A percentile compares a stretch with the other conserved stretches of the same genome.
Conservation (phyloP, 2,329 filamentous ascomycete species). For the Sporothrix sp. region DNA sequence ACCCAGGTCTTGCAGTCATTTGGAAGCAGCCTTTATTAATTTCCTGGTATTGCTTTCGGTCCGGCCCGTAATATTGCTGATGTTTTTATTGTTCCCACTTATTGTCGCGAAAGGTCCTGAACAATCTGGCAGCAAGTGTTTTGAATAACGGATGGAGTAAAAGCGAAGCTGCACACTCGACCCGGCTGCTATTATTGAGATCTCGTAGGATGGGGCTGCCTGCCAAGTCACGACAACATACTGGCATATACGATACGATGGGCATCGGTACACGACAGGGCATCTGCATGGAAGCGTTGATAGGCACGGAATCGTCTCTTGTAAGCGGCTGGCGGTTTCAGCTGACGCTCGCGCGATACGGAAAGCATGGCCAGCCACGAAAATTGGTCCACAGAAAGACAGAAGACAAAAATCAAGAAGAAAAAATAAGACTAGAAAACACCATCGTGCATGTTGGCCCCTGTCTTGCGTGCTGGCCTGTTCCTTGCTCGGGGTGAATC, state of each 20-base stretch:
- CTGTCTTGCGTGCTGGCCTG: neutral
- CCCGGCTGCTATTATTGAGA: no score
- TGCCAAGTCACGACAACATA: neutral
- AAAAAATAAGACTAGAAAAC: neutral
- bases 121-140: no score
- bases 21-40: no score
- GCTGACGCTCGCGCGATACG: neutral
- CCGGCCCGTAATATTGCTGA: slow-evolving; percentile 1
- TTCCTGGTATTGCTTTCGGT: neutral
- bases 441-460: neutral
- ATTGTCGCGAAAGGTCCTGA: no score
- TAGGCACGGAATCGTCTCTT: no score
- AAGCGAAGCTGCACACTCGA: no score
- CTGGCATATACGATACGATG: neutral
- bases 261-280: neutral
- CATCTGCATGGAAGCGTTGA: neutral
- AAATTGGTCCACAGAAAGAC: neutral
- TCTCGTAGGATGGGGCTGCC: neutral
- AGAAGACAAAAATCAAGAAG: neutral
- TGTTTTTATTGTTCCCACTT: neutral
- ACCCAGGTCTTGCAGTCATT: no score
- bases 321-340: no score
- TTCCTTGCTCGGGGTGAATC: neutral
- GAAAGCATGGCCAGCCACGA: neutral
- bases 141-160: no score